Base-by-base conservation (phyloP, 179 eudicot genomes). In the Sideroxylon spinosum region DNA sequence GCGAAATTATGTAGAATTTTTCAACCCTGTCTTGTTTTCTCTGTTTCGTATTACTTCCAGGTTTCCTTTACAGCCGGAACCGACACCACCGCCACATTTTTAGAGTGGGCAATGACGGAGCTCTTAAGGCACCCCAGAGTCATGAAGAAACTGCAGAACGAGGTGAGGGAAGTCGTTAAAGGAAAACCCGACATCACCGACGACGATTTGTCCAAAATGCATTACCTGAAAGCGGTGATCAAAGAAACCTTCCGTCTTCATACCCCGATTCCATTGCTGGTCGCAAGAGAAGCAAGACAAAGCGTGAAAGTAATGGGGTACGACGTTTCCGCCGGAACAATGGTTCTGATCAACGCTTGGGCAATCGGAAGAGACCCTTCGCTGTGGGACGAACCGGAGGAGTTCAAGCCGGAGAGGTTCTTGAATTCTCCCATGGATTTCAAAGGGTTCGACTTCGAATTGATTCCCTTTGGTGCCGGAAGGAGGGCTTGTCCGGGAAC, bases 371-470 rank as follows among this genome's bases (percentile, higher is more conserved):
- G 59, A 76, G 44, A 37, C 44, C 44, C 44, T 37, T 37, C 20
- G 11, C 48, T 26, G 25, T 63, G 78, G 78, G 46, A 7, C 12
- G 61, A 65, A 25, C 78, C 78, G 0, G 71, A 76, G 9, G 71
- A 76, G 25, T 76, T 64, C 14, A 53, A 0, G 50, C 73, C 88
- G 9, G 86, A 86, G 76, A 86, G 86, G 56, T 86, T 86, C 78
- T 22, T 81, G 13, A 77, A 83, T 50, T 73, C 71, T 22, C 5
- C 53, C 2, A 19, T 57, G 4, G 62, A 57, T 57, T 57, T 16
- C 62, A 57, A 57, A 6, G 62, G 62, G 62, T 19, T 57, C 20
- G 62, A 57, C 62, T 57, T 57, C 62, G n/a, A 57, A 6, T 19
- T 57, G 20, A 57, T 57, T 16, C 62, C 62, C 0, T 57, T 17